These are phyloP conservation scores for Plenodomus biglobosus DNA, from an alignment of 2,329 filamentous ascomycete genomes.

Conservation along the genomic window DNA sequence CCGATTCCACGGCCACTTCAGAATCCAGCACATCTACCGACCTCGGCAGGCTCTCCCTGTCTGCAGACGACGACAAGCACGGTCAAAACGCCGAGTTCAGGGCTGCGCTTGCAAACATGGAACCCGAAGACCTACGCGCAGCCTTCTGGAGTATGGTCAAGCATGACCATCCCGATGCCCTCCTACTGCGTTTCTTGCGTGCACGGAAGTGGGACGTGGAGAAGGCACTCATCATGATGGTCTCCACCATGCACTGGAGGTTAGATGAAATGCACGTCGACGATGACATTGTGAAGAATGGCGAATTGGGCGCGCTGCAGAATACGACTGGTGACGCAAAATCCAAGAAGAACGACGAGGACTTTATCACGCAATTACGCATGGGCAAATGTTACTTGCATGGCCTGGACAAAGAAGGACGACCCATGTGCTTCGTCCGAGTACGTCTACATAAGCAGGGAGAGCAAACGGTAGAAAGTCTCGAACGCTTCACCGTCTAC, in stretches of 20 bases:
- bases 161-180: constrained; percentile 87
- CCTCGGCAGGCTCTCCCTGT: constrained; percentile 35
- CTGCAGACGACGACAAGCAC: constrained; percentile 77
- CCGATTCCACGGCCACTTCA: constrained; percentile 35
- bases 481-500: constrained; percentile 91
- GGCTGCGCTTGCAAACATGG: constrained; percentile 73
- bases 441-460: constrained; percentile 79
- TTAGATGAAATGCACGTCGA: constrained; percentile 82
- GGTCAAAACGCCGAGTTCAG: constrained; percentile 85
- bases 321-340: constrained; percentile 63
- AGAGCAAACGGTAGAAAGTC: constrained; percentile 76
- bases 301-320: constrained; percentile 56
- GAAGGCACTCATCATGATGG: constrained; percentile 88
- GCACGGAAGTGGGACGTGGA: constrained; percentile 78
- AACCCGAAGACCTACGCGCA: constrained; percentile 74
- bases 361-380: constrained; percentile 80
- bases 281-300: constrained; percentile 67
- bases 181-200: constrained; percentile 57
- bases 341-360: constrained; percentile 68
- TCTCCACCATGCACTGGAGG: constrained; percentile 94
- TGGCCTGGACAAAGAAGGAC: constrained; percentile 77
- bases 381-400: constrained; percentile 94
- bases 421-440: constrained; percentile 84
- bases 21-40: constrained; percentile 31
- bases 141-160: constrained; percentile 95